A percentile compares a stretch with the other conserved stretches of the same genome.
Conservation (phyloP, 2,329 filamentous ascomycete genomes). For the Penicillium oxalicum region DNA sequence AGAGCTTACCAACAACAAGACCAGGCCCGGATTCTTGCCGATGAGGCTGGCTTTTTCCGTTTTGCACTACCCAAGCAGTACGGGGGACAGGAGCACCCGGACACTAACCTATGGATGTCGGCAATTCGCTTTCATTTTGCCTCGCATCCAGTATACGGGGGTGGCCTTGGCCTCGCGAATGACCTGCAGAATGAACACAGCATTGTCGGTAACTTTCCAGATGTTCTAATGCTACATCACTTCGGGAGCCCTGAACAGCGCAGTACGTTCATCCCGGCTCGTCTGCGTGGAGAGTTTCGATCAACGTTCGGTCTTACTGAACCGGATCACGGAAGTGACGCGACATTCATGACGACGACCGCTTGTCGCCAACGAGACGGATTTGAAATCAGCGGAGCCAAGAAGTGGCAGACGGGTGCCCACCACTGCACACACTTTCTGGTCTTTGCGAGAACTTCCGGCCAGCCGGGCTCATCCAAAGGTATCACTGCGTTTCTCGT, state of each 20-base stretch:
- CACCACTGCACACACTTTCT: constrained; percentile 58
- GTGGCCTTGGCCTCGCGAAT: constrained; percentile 55
- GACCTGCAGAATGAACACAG: constrained; percentile 60
- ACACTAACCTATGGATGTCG: constrained; percentile 58
- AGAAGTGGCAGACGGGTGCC: constrained; percentile 62
- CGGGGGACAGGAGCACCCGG: constrained; percentile 41
- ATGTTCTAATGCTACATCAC: constrained; percentile 56
- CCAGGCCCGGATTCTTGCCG: constrained; percentile 47
- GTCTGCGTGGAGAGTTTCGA: constrained; percentile 49
- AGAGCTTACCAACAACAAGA: constrained; percentile 10
- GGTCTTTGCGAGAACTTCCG: constrained; percentile 55
- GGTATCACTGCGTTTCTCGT: constrained; percentile 60
- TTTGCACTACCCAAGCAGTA: constrained; percentile 53
- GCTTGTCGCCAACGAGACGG: constrained; percentile 43
- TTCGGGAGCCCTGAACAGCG: constrained; percentile 54
- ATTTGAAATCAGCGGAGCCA: constrained; percentile 49
- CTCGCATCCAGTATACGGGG: constrained; percentile 38
- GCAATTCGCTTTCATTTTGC: constrained; percentile 56
- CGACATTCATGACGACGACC: constrained; percentile 56
- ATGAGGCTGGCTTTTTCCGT: constrained; percentile 56
- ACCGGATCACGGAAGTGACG: constrained; percentile 57
- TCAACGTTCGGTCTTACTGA: constrained; percentile 60
- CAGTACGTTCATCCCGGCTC: constrained; percentile 47
- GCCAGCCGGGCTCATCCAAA: constrained; percentile 46
- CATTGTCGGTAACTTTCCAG: constrained; percentile 58